These are phyloP conservation scores for Raffaelea arxii DNA, from an alignment of 2,329 filamentous ascomycete species.

Conservation along the genomic window DNA sequence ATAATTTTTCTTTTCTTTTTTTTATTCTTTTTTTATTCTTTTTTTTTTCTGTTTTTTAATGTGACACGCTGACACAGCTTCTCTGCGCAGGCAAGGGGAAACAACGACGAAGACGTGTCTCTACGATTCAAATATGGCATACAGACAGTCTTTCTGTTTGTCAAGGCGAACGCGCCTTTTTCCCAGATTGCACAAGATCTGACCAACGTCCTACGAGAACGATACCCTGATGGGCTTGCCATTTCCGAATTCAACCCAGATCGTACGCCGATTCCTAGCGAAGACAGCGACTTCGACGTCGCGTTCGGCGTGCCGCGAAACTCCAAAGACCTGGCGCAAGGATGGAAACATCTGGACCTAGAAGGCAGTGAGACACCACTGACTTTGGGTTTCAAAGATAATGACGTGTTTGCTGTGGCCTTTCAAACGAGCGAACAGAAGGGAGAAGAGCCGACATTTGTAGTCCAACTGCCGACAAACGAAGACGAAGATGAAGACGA, in stretches of 20 bases:
- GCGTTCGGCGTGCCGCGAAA: conserved; percentile 36
- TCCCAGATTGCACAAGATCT: conserved; percentile 47
- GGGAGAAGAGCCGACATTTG: conserved; percentile 28
- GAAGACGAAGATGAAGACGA: conserved; percentile 32
- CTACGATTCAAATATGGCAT: conserved; percentile 65
- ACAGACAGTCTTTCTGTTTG: conserved; percentile 60
- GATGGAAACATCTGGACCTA: conserved; percentile 39
- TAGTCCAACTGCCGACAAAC: conserved; percentile 24
- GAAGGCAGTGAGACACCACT: conserved; percentile 28
- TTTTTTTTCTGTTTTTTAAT: too few relatives aligned
- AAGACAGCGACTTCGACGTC: conserved; percentile 25
- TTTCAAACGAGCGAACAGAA: conserved; percentile 27
- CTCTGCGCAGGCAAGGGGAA: conserved; percentile 4
- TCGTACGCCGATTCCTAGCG: conserved; percentile 28
- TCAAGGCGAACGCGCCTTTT: conserved; percentile 48
- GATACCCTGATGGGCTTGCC: conserved; percentile 44
- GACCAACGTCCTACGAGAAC: conserved; percentile 44
- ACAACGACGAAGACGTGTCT: conserved; percentile 44
- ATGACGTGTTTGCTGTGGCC: conserved; percentile 39
- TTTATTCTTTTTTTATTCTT: too few relatives aligned
- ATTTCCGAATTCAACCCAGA: conserved; percentile 22
- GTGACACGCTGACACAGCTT: too few relatives aligned
- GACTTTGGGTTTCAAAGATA: conserved; percentile 34
- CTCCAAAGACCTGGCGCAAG: conserved; percentile 32
- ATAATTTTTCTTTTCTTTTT: too few relatives aligned